A percentile compares a stretch with the other conserved stretches of the same genome.
Evolutionary conservation across 768 basidiomycete species (phyloP).

Genomic region (Podaxis rugospora): DNA sequence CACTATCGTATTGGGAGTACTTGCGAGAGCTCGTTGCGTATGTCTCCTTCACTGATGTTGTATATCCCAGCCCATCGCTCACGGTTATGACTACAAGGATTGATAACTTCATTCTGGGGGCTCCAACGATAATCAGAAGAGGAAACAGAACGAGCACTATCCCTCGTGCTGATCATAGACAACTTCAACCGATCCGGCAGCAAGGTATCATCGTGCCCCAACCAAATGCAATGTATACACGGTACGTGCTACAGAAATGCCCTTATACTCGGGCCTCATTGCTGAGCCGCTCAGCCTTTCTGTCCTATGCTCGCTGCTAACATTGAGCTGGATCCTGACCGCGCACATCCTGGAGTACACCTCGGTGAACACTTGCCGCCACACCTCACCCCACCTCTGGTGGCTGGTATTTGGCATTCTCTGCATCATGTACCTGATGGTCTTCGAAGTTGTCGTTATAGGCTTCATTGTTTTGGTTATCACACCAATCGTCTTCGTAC

Average conservation of each 20-base stretch:
- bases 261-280: constrained; percentile 18
- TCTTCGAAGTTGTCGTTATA: constrained; percentile 63
- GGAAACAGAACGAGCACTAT: constrained; percentile 1
- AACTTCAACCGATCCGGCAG: constrained; percentile 10
- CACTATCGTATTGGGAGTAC: constrained; percentile 56
- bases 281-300: constrained; percentile 41
- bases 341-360: constrained; percentile 80
- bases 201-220: constrained; percentile 6
- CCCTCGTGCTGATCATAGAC: constrained; percentile 1
- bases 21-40: constrained; percentile 28
- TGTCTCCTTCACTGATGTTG: constrained; percentile 9
- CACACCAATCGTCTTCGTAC: constrained; percentile 74
- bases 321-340: constrained; percentile 79
- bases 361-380: constrained; percentile 68
- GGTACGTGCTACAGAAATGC: constrained; percentile 27
- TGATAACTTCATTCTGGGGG: background rate
- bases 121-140: constrained; percentile 1
- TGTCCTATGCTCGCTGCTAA: constrained; percentile 61
- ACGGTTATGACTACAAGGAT: background rate
- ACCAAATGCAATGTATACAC: constrained; percentile 28
- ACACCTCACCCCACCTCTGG: constrained; percentile 77
- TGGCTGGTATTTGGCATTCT: constrained; percentile 82
- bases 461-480: constrained; percentile 76
- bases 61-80: background rate
- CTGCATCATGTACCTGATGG: constrained; percentile 74